These are phyloP conservation scores for Monascus ruber DNA, from an alignment of 2,329 filamentous ascomycete genomes.

Conservation along the genomic window DNA sequence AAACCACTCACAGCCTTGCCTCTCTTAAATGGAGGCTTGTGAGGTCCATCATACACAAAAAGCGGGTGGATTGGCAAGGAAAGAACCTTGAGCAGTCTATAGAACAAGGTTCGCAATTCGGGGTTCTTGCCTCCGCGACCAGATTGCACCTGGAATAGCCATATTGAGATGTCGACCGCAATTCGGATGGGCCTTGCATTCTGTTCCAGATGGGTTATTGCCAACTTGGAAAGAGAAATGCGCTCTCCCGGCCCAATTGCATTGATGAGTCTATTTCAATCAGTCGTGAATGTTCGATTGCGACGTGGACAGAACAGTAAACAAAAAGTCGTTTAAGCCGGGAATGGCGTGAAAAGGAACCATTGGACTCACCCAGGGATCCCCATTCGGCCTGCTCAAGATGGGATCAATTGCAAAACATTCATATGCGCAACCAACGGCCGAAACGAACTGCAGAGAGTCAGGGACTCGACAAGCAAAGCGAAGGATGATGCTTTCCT, in stretches of 20 bases:
- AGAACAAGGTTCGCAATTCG: constrained; percentile 83
- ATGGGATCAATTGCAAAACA: too few species aligned
- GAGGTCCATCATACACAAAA: constrained; percentile 80
- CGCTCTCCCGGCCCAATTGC: constrained; percentile 75
- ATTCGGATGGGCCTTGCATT: constrained; percentile 65
- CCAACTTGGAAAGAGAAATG: constrained; percentile 70
- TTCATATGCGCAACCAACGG: too few species aligned
- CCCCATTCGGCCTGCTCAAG: constrained; percentile 22
- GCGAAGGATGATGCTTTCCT: constrained; percentile 1
- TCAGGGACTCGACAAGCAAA: too few species aligned
- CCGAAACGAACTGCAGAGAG: too few species aligned
- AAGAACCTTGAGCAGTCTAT: constrained; percentile 69
- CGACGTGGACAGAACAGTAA: too few species aligned
- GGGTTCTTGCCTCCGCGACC: constrained; percentile 81
- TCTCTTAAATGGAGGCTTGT: constrained; percentile 79
- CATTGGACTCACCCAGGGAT: constrained; percentile 31
- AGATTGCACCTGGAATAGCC: constrained; percentile 88
- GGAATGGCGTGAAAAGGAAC: not conserved
- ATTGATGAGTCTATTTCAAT: constrained; percentile 61
- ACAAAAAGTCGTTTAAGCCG: too few species aligned
- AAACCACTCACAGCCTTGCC: constrained; percentile 55
- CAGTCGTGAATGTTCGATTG: constrained; percentile 5
- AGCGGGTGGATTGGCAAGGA: constrained; percentile 70
- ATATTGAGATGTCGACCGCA: constrained; percentile 91
- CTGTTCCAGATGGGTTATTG: constrained; percentile 62